Evolutionary conservation across 805 yeast species (phyloP), one percentile per base, ranked within the genome.

Genomic region (Kodamaea neixiangensis): DNA sequence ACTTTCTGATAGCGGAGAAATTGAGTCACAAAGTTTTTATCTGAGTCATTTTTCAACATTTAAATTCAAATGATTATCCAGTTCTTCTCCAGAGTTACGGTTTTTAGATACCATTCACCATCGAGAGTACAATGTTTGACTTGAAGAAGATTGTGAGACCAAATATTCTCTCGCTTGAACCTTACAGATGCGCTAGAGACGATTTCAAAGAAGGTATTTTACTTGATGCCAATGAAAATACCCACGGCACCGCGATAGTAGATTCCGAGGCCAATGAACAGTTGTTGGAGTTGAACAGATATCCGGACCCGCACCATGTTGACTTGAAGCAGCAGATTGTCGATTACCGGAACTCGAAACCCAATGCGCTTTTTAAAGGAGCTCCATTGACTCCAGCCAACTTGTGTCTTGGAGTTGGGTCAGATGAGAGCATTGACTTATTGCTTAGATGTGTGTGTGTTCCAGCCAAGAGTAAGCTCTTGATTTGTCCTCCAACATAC

Each of bases 171-270:
- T 70, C 80, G 2, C 76, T 94, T 50, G 91, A 87, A 73, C 98
- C 99, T 7, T 94, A 94, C 68, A 80, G 96, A 48, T 94, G 99
- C 69, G 99, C 99, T 3, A 77, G 99, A 70, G 99, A 94, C 63
- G 98, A 93, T 64, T 93, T 85, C 76, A 87, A 82, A 52, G 90
- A 79, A 34, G 99, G 99, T 25, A 77, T 94, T 41, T 75, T 94
- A 18, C 75, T 94, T 48, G 99, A 94, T 68, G 99, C 99, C 50
- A 94, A 94, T 63, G 99, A 94, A 69, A 94, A 94, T 66, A 86
- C 98, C 1, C 87, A 86, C 63, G 99, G 98, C 0, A 93, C 97
- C 3, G 82, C 96, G 1, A 68, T 90, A 13, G 52, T 71, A 1
- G 67, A 69, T 5, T 57, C 82, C 19, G 66, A 76, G 3, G 57